Base-by-base conservation (phyloP, 257 asterid species). In the Ophiorrhiza pumila region DNA sequence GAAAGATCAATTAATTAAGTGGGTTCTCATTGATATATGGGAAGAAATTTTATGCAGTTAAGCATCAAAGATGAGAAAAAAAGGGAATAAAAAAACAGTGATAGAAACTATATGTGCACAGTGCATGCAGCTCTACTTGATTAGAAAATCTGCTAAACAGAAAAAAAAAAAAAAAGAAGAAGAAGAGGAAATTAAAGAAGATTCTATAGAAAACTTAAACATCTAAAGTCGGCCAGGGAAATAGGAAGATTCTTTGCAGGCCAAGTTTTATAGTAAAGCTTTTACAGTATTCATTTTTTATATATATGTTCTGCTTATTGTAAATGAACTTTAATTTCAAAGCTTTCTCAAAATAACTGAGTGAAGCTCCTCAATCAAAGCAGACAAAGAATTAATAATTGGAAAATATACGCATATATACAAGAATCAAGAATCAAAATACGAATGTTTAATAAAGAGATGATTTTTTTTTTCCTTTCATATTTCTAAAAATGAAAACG, bases 181-280 rank as follows among this genome's bases (percentile, higher is more conserved):
- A 59, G 31, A 15, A 2, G 14, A 59, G 15, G 32, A 29, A 7
- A 22, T 4, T 17, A 1, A 32, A 31, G n/a, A 59, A 59, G 23
- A 31, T 59, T 31, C 65, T 59, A 4, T 14, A 32, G 31, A 14
- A 58, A 29, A 29, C 62, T 29, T 31, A 29, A 14, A 27, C 5
- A 59, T 27, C n/a, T 59, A 59, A 59, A 59, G 25, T 31, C 65
- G n/a, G 42, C 43, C 25, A 31, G n/a, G 23, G 31, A 59, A 59
- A 39, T 41, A 15, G 65, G 65, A 59, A 59, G 13, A 59, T 59
- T 59, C 65, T 59, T 31, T 31, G 65, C 42, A 59, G 65, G 25
- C 65, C 25, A 59, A 57, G 15, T 59, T 59, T 57, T 57, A 37
- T 57, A 56, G 12, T 27, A n/a, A 25, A 15, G 7, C 20, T 23